A percentile compares a stretch with the other conserved stretches of the same genome.
Evolutionary conservation across 495 filamentous ascomycete genomes (phyloP).

Genomic region (Penicillium macrosclerotiorum): DNA sequence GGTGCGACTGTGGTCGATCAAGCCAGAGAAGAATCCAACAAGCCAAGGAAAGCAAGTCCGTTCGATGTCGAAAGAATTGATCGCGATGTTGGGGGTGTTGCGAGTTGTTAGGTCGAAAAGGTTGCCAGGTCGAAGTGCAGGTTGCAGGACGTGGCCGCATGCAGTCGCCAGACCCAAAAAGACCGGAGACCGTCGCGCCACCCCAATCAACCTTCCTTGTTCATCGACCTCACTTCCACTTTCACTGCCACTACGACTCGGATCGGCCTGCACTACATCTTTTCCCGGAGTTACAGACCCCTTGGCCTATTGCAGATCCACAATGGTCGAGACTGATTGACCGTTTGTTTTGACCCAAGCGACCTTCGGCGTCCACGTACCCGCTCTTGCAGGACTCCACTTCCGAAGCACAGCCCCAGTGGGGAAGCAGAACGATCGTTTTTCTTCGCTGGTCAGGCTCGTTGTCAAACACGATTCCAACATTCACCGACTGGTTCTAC

Average conservation of each 20-base stretch:
- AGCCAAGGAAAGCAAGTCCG: too few species aligned
- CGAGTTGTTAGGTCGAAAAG: too few species aligned
- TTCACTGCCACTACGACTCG: neutral
- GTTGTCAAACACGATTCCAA: neutral
- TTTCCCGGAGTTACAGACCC: conserved; percentile 1
- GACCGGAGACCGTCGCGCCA: too few species aligned
- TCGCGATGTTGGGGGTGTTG: too few species aligned
- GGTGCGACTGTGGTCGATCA: too few species aligned
- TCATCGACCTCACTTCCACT: too few species aligned
- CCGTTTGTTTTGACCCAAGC: conserved; percentile 12
- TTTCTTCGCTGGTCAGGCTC: neutral
- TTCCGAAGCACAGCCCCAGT: conserved; percentile 17
- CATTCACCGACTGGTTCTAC: neutral
- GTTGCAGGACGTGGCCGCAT: too few species aligned
- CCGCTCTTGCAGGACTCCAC: conserved; percentile 10
- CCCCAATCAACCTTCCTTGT: too few species aligned
- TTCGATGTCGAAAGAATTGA: too few species aligned
- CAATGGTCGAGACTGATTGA: conserved; percentile 10
- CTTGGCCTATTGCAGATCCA: conserved; percentile 17
- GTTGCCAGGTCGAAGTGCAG: too few species aligned
- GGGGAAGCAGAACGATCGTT: neutral
- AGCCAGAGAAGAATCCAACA: too few species aligned
- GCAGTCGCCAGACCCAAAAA: too few species aligned
- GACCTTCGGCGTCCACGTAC: neutral
- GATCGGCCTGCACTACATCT: neutral